A percentile compares a stretch with the other conserved stretches of the same genome.
Conservation (phyloP, 768 basidiomycete species). For the Boletus rex-veris region DNA sequence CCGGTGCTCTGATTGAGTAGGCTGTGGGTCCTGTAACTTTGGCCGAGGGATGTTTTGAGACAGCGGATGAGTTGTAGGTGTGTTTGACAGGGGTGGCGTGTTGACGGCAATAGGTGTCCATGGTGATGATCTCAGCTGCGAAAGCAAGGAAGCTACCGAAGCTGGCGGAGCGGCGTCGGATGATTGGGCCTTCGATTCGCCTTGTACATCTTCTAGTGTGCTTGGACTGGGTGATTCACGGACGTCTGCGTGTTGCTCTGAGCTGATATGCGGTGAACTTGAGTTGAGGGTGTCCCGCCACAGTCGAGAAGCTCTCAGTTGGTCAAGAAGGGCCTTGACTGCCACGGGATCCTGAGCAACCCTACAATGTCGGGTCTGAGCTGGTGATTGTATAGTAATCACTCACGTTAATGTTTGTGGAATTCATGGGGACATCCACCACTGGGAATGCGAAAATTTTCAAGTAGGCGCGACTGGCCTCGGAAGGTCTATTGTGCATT, state of each 20-base stretch:
- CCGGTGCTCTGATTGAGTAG: constrained; percentile 6
- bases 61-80: constrained; percentile 6
- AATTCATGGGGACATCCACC: constrained; percentile 16
- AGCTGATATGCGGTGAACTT: not conserved
- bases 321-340: constrained; percentile 69
- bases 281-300: constrained; percentile 52
- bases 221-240: constrained; percentile 6
- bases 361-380: not conserved
- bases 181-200: constrained; percentile 3
- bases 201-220: constrained; percentile 3
- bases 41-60: constrained; percentile 12
- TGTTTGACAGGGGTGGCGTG: constrained; percentile 8
- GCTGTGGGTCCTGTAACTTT: constrained; percentile 12
- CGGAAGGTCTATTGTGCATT: no score
- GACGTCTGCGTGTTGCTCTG: constrained; percentile 1
- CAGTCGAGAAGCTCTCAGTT: constrained; percentile 61
- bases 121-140: constrained; percentile 48
- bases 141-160: constrained; percentile 60
- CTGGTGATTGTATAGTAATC: not conserved
- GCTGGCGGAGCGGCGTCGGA: constrained; percentile 24
- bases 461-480: no score
- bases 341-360: constrained; percentile 57
- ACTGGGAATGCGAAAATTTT: no score
- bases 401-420: constrained; percentile 60
- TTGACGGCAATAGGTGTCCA: constrained; percentile 11